These are phyloP conservation scores for Xylaria sp. DNA, from an alignment of 2,329 filamentous ascomycete species.

Conservation along the genomic window DNA sequence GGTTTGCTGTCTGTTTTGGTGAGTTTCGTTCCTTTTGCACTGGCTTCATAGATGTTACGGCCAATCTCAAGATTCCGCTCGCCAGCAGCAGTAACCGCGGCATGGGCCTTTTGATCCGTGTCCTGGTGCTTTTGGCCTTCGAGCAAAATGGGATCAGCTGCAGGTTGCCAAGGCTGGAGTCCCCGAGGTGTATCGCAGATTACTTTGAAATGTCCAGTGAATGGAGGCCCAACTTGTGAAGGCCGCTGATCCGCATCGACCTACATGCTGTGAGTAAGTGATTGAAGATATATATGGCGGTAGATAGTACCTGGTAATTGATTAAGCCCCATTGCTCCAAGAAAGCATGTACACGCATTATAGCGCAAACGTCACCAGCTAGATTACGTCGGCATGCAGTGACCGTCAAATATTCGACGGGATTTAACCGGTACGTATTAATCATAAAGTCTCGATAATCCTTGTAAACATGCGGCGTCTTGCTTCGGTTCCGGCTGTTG, in stretches of 20 bases:
- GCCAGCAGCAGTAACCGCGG: constrained; percentile 73
- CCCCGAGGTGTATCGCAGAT: constrained; percentile 95
- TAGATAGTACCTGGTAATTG: constrained; percentile 85
- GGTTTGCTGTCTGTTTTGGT: constrained; percentile 75
- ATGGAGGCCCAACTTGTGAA: constrained; percentile 94
- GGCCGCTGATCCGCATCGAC: constrained; percentile 96
- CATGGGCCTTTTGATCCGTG: constrained; percentile 78
- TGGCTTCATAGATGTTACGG: constrained; percentile 94
- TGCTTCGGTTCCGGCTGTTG: constrained; percentile 97
- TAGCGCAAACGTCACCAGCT: constrained; percentile 96
- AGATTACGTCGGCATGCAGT: constrained; percentile 95
- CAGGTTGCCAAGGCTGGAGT: constrained; percentile 93
- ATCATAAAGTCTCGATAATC: constrained; percentile 99
- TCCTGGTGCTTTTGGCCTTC: constrained; percentile 69
- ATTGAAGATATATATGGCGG: not conserved
- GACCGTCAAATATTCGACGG: constrained; percentile 94
- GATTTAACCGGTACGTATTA: constrained; percentile 97
- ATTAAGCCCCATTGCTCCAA: constrained; percentile 98
- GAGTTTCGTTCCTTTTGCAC: constrained; percentile 79
- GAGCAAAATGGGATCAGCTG: constrained; percentile 75
- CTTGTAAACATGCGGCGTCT: constrained; percentile 96
- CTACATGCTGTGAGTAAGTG: constrained; percentile 60
- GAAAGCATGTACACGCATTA: constrained; percentile 98
- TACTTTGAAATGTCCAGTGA: constrained; percentile 96
- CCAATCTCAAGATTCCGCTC: constrained; percentile 93